phyloP scores from a whole-genome alignment of 2,329 filamentous ascomycete genomes.

The Aspergillus uvarum region DNA sequence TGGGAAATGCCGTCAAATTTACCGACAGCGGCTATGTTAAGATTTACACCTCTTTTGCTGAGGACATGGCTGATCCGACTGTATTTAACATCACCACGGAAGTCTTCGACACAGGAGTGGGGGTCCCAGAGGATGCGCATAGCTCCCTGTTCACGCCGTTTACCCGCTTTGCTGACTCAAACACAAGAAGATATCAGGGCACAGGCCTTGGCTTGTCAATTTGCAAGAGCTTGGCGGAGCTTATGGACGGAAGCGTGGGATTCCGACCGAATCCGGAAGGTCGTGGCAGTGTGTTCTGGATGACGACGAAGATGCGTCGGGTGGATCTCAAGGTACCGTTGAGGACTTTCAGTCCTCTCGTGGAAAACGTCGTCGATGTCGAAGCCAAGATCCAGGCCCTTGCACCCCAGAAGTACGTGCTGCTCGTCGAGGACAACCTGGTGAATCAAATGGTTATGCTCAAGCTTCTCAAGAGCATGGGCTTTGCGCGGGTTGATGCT shows the following conservation, averaged over 20 bases:
- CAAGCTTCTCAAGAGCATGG: constrained; percentile 39
- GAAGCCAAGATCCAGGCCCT: constrained; percentile 36
- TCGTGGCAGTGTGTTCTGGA: constrained; percentile 55
- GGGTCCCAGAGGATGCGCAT: constrained; percentile 48
- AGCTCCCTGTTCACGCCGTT: constrained; percentile 57
- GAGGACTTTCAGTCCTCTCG: constrained; percentile 25
- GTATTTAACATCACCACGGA: constrained; percentile 52
- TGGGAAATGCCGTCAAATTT: constrained; percentile 63
- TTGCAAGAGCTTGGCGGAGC: constrained; percentile 56
- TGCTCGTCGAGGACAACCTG: constrained; percentile 46
- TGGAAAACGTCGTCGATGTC: constrained; percentile 16
- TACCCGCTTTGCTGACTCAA: constrained; percentile 55
- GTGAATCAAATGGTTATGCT: constrained; percentile 46
- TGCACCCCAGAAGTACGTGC: constrained; percentile 42
- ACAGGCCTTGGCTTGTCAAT: constrained; percentile 60
- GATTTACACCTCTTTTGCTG: constrained; percentile 43
- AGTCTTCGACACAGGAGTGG: constrained; percentile 57
- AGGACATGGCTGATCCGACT: constrained; percentile 41
- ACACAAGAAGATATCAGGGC: constrained; percentile 55
- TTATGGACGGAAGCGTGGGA: constrained; percentile 57
- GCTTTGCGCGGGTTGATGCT: constrained; percentile 44
- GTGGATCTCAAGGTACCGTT: constrained; percentile 32
- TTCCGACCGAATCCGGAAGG: constrained; percentile 47
- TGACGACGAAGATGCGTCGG: constrained; percentile 47
- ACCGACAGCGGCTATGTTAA: constrained; percentile 57